These are phyloP conservation scores for Hypomontagnella submonticulosa DNA, from an alignment of 495 filamentous ascomycete species.

Conservation along the genomic window DNA sequence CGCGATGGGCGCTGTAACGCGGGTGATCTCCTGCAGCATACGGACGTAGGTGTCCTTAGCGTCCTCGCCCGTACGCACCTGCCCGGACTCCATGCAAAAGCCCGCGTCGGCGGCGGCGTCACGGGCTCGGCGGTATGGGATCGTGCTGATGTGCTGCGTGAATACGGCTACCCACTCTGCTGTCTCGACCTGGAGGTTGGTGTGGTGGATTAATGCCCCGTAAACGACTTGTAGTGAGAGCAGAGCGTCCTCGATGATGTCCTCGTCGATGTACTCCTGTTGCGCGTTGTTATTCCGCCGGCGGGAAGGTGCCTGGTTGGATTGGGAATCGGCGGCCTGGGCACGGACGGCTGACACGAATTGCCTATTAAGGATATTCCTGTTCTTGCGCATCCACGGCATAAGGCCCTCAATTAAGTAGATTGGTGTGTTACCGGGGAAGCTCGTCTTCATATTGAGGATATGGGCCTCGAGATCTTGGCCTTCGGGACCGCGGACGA, in stretches of 20 bases:
- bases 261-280: conserved; percentile 71
- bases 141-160: conserved; percentile 82
- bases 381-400: conserved; percentile 75
- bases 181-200: conserved; percentile 68
- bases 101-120: conserved; percentile 61
- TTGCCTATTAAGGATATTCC: conserved; percentile 71
- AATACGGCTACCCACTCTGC: conserved; percentile 83
- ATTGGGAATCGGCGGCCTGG: conserved; percentile 51
- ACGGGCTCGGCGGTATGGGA: conserved; percentile 70
- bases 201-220: conserved; percentile 77
- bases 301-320: conserved; percentile 24
- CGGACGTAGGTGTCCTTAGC: conserved; percentile 75
- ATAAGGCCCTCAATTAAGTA: conserved; percentile 82
- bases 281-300: conserved; percentile 57
- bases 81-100: conserved; percentile 87
- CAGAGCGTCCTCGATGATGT: conserved; percentile 77
- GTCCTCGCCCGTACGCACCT: conserved; percentile 78
- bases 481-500: conserved; percentile 60
- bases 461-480: conserved; percentile 71
- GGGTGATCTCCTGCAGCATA: conserved; percentile 81
- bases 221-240: conserved; percentile 77
- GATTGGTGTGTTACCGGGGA: conserved; percentile 66
- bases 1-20: conserved; percentile 78
- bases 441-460: conserved; percentile 62
- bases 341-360: conserved; percentile 73